A percentile compares a stretch with the other conserved stretches of the same genome.
Evolutionary conservation across 1,139 yeast genomes (phyloP).

Genomic region (Magnusiomyces paraingens): DNA sequence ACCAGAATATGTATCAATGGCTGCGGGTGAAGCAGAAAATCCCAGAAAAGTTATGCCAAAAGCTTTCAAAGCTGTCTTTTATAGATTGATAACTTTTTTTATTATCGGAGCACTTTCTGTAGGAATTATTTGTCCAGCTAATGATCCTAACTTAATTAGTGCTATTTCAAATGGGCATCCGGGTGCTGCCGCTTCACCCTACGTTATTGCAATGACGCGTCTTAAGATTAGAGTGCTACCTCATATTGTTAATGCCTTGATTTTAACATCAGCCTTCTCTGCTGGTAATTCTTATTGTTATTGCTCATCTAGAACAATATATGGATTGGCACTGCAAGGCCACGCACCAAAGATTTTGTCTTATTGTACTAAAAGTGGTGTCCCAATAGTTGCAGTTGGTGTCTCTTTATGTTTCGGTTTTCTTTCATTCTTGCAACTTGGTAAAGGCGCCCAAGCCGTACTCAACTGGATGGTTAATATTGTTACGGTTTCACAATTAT

Average conservation of each 20-base stretch:
- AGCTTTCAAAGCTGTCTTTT: conserved; percentile 55
- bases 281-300: conserved; percentile 70
- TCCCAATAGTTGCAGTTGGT: conserved; percentile 48
- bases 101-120: conserved; percentile 56
- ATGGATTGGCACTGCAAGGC: conserved; percentile 55
- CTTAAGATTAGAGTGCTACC: conserved; percentile 49
- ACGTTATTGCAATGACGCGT: conserved; percentile 55
- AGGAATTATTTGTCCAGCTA: conserved; percentile 51
- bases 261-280: conserved; percentile 58
- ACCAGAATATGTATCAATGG: conserved; percentile 78
- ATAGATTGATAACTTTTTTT: conserved; percentile 61
- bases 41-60: conserved; percentile 70
- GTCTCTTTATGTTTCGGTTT: conserved; percentile 45
- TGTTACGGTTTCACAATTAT: conserved; percentile 73
- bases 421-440: conserved; percentile 52
- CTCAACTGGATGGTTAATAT: conserved; percentile 69
- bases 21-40: conserved; percentile 62
- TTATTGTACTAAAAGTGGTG: conserved; percentile 46
- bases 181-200: conserved; percentile 59
- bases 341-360: conserved; percentile 44
- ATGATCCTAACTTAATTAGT: conserved; percentile 40
- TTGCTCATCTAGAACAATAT: conserved; percentile 51
- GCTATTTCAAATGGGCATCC: conserved; percentile 45
- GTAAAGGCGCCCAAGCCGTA: conserved; percentile 57
- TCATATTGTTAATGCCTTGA: conserved; percentile 54